Percentiles rank a stretch among this genome's conserved stretches.
These are phyloP conservation scores for Coniophora puteana DNA, from an alignment of 1,284 basidiomycete genomes.

Conservation along the genomic window DNA sequence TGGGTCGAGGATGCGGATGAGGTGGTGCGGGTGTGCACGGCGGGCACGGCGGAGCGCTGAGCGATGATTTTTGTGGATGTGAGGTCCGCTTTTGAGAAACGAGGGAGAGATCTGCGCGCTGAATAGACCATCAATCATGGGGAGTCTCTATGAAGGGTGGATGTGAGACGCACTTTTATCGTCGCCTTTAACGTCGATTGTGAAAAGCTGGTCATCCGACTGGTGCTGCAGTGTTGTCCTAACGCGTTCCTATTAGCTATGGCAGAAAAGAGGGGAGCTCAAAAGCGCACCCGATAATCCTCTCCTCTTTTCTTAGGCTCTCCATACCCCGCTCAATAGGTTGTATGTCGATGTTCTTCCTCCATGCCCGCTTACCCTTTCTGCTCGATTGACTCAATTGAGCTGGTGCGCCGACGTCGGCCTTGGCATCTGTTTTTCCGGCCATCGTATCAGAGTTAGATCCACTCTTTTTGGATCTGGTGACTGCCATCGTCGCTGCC, in stretches of 20 bases:
- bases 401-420: constrained; percentile 23
- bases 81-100: constrained; percentile 52
- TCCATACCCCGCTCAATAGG: constrained; percentile 76
- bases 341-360: constrained; percentile 86
- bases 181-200: constrained; percentile 78
- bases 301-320: constrained; percentile 70
- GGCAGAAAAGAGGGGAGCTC: background rate
- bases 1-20: constrained; percentile 19
- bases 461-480: too few species aligned
- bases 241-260: constrained; percentile 14
- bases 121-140: background rate
- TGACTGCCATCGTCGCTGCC: too few species aligned
- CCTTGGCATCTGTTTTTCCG: too few species aligned
- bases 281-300: constrained; percentile 64
- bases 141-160: background rate
- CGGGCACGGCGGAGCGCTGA: constrained; percentile 83
- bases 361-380: constrained; percentile 90
- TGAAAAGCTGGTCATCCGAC: constrained; percentile 71
- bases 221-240: constrained; percentile 62
- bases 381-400: constrained; percentile 60
- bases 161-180: constrained; percentile 54
- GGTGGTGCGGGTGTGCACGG: constrained; percentile 59
- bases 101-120: constrained; percentile 59
- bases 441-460: too few species aligned
- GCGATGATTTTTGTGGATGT: constrained; percentile 81